Base-by-base conservation (phyloP, 306 rosid species). In the Betula pendula region DNA sequence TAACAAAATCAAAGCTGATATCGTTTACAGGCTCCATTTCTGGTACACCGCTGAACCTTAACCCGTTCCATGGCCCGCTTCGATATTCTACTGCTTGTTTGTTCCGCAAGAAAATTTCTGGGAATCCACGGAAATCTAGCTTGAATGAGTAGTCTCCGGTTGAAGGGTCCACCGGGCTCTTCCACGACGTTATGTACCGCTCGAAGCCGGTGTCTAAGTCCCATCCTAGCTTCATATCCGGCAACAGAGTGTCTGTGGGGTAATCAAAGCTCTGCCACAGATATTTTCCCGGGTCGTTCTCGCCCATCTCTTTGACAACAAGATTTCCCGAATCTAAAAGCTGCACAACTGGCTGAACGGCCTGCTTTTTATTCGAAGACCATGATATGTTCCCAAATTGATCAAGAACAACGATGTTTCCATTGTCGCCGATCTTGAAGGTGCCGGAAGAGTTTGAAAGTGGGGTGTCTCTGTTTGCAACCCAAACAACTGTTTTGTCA, bases 51-150 rank as follows among this genome's bases (percentile, higher is more conserved):
- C 94, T 88, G 75, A 90, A 90, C 42, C 94, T 77, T 10, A 65
- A 40, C 1, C 97, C 96, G 35, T 93, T 93, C 98, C 98, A 93
- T 3, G 94, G 91, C 9, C 98, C 98, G 58, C 94, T 90, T 59
- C 96, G 78, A 35, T 85, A 88, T 0, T 0, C 5, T 22, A 1
- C 51, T 0, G 0, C 9, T 8, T 74, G 35, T 19, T 78, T 75
- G 3, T 69, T 7, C 33, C 71, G 0, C 29, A 90, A 71, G 80
- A 79, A 93, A 74, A 86, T 3, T 48, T 90, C 94, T 42, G 96
- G 90, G 72, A 90, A 67, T 14, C 91, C 97, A 3, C 17, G 86
- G 74, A 20, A 74, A 29, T 88, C 86, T 2, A 93, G 25, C 56
- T 79, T 82, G 81, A 87, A 86, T 2, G 88, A 52, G 40, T 4